phyloP scores from a whole-genome alignment of 2,329 filamentous ascomycete species.

The Verticillium dahliae region DNA sequence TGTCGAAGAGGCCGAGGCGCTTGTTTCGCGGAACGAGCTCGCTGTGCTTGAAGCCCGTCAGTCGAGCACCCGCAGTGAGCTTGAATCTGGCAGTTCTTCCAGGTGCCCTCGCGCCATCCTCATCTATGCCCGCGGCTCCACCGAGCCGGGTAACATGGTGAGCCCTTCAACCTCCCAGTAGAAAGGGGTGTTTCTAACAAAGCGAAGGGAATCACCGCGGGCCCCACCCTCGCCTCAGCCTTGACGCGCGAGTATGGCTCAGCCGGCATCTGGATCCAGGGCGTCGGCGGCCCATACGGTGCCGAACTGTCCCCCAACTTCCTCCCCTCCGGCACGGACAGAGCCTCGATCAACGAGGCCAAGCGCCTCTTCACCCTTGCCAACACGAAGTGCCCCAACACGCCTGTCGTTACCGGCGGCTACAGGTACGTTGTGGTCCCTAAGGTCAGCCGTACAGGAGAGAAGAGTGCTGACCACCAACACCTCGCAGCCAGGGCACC shows the following conservation, averaged over 20 bases:
- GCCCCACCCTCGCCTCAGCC: constrained; percentile 19
- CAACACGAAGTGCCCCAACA: constrained; percentile 32
- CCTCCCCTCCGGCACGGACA: constrained; percentile 27
- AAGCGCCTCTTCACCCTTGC: constrained; percentile 31
- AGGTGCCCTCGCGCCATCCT: constrained; percentile 29
- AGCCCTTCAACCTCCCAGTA: not conserved
- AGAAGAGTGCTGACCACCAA: not conserved
- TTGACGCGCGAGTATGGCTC: constrained; percentile 19
- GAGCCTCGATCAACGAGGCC: constrained; percentile 31
- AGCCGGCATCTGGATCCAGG: constrained; percentile 33
- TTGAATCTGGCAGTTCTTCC: constrained; percentile 18
- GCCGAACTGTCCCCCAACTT: constrained; percentile 28
- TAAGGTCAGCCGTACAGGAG: not conserved
- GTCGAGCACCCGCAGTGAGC: constrained; percentile 17
- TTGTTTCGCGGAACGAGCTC: constrained; percentile 1
- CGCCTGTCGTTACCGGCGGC: constrained; percentile 33
- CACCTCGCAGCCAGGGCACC: constrained; percentile 28
- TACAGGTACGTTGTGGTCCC: constrained; percentile 16
- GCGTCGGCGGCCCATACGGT: constrained; percentile 32
- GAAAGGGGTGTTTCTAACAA: not conserved
- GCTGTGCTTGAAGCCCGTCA: constrained; percentile 10
- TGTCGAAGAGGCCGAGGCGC: not conserved
- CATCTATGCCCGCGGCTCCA: constrained; percentile 32
- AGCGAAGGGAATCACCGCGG: constrained; percentile 18
- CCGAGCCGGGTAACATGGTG: constrained; percentile 31